A percentile compares a stretch with the other conserved stretches of the same genome.
These are phyloP conservation scores for Mycena galopus DNA, from an alignment of 768 basidiomycete species.

Conservation along the genomic window DNA sequence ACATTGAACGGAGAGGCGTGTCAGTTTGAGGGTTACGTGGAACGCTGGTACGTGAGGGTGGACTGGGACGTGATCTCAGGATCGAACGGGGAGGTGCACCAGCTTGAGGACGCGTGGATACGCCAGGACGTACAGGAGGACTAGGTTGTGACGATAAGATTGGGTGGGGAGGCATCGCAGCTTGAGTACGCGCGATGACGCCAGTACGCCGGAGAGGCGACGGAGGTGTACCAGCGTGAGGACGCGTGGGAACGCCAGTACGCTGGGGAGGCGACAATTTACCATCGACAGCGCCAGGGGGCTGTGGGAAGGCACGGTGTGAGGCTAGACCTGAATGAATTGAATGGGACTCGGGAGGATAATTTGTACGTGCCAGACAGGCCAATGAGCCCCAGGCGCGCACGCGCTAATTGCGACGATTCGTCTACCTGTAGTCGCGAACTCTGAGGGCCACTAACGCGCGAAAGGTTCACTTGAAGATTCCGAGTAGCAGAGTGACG, in stretches of 20 bases:
- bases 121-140: not conserved
- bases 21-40: not conserved
- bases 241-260: not conserved
- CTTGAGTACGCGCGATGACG: not conserved
- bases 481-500: too few species aligned
- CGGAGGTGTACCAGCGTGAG: not conserved
- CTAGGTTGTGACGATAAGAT: too few species aligned
- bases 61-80: not conserved
- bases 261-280: too few species aligned
- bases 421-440: not conserved
- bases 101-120: not conserved
- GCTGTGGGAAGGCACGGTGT: too few species aligned
- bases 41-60: not conserved
- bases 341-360: not conserved
- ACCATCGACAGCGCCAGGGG: too few species aligned
- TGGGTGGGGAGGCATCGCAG: not conserved
- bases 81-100: not conserved
- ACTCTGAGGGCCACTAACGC: not conserved
- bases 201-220: not conserved
- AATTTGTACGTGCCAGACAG: not conserved
- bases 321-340: not conserved
- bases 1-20: not conserved
- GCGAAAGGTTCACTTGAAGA: too few species aligned
- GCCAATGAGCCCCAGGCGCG: not conserved
- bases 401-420: not conserved